These are phyloP conservation scores for Oropetium thomaeum DNA, from an alignment of 176 grass and related monocot genomes.

Conservation along the genomic window DNA sequence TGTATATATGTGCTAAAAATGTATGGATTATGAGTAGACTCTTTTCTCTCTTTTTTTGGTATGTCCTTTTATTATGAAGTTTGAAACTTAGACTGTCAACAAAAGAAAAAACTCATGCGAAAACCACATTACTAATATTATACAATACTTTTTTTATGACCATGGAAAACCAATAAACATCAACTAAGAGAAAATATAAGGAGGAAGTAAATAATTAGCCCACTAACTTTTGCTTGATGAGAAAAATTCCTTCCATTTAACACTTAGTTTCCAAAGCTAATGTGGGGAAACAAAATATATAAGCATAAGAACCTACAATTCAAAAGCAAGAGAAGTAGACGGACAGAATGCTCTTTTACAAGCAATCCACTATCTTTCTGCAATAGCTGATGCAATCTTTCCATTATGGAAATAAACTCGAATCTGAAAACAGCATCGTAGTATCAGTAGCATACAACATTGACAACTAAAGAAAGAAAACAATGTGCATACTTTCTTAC, in stretches of 20 bases:
- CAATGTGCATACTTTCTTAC: slow-evolving; percentile 38
- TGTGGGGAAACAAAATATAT: background rate
- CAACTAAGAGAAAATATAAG: background rate
- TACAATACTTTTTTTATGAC: background rate
- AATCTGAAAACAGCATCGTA: slow-evolving; percentile 56
- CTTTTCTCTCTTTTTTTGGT: background rate
- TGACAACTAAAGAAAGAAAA: slow-evolving; percentile 26
- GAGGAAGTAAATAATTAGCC: background rate
- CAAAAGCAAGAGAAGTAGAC: slow-evolving; percentile 80
- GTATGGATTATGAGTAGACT: background rate
- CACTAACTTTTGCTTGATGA: background rate
- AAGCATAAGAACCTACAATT: slow-evolving; percentile 68
- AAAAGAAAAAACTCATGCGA: background rate
- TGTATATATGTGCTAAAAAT: background rate
- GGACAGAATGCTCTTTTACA: slow-evolving; percentile 71
- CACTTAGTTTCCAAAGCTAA: slow-evolving; percentile 31
- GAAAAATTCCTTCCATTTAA: slow-evolving; percentile 9
- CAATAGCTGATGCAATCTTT: slow-evolving; percentile 59
- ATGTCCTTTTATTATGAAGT: background rate
- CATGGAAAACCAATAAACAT: background rate
- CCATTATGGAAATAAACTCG: slow-evolving; percentile 54
- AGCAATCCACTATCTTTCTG: slow-evolving; percentile 63
- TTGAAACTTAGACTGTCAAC: background rate
- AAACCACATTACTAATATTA: background rate
- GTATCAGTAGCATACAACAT: slow-evolving; percentile 16